phyloP scores from a whole-genome alignment of 257 asterid species.

The Solanum etuberosum region DNA sequence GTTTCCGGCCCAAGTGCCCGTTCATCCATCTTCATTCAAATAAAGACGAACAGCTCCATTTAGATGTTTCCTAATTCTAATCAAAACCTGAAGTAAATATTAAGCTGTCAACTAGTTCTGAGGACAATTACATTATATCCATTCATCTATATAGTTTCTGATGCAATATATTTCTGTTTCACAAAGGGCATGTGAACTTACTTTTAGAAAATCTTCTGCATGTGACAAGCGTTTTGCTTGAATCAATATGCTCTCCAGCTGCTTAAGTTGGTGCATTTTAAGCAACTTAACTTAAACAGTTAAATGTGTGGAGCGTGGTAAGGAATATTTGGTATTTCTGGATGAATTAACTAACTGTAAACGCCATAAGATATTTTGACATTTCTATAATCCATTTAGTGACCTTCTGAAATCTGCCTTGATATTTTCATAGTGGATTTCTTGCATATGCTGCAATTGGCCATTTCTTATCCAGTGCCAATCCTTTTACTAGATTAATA shows the following conservation, averaged over 20 bases:
- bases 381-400: neutral
- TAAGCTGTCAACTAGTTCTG: neutral
- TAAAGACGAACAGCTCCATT: neutral
- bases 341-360: neutral
- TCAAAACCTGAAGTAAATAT: neutral
- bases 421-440: neutral
- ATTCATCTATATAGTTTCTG: neutral
- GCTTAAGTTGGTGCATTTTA: neutral
- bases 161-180: neutral
- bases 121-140: neutral
- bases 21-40: neutral
- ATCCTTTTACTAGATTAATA: neutral
- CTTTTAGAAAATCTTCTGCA: neutral
- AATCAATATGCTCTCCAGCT: neutral
- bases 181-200: neutral
- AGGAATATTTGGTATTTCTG: neutral
- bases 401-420: neutral
- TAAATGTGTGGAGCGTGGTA: neutral
- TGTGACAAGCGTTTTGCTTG: neutral
- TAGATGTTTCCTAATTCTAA: neutral
- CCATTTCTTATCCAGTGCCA: neutral
- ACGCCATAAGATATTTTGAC: neutral
- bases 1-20: neutral
- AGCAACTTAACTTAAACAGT: neutral
- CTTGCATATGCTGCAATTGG: neutral